Base-by-base conservation (phyloP, 225 moss, liverwort and hornwort species). In the Marchantia polymorpha region DNA sequence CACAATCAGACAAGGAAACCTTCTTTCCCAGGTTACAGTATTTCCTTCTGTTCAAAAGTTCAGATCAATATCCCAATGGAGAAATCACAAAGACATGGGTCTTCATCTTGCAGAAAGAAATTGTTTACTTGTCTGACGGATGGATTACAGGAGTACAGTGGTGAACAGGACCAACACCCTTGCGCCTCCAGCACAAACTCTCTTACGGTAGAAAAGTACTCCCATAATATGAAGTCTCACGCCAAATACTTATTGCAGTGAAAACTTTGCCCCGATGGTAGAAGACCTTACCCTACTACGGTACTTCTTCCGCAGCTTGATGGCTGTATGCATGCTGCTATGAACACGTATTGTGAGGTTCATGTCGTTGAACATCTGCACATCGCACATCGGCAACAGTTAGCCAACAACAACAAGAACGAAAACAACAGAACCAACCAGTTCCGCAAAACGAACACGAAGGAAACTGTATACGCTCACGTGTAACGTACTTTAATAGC, bases 221-320 rank as follows among this genome's bases (percentile, higher is more conserved):
- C 27, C 64, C 77, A 77, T 25, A 48, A 49, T 19, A 20, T 51
- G 52, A 16, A 26, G 52, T 39, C 30, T 22, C 51, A 65, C 55
- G 64, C 64, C 65, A 51, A 49, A 23, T 58, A 67, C 22, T 67
- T 64, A 74, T 66, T 67, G 66, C 50, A 77, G 58, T 15, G 58
- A 68, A 66, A 77, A 58, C 51, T 58, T 76, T 69, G 67, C 67
- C 31, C n/a, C 59, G 65, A 76, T 39, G 69, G 61, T 46, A 16
- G 77, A 58, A 70, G 77, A 52, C 70, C 76, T 71, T 84, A 92
- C 92, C 89, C 89, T 89, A 80, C 65, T 90, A 75, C 77, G 89
- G 60, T 95, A 95, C 58, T 83, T 89, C 82, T 95, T 95, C 63
- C 95, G 91, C 83, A 95, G 78, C 65, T 93, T 95, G 15, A 91